Evolutionary conservation across 2,329 filamentous ascomycete species (phyloP), one percentile per base, ranked within the genome.

Genomic region (Colletotrichum sp.): DNA sequence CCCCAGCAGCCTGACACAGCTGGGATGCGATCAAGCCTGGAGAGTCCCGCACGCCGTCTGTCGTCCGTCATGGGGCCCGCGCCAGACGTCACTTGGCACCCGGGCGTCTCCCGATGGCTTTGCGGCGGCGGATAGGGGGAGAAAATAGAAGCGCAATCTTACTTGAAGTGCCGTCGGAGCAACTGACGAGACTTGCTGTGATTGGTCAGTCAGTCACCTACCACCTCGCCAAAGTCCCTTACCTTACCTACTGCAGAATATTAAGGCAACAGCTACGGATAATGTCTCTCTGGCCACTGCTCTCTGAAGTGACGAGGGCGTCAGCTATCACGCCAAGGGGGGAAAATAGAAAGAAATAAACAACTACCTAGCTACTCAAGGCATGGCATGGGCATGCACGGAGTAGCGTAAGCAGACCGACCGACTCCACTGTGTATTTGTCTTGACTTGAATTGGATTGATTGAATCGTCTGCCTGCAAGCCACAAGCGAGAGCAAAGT

Each of bases 111-210:
- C n/a, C 63, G 36, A 55, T 73, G 57, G 63, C 57, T 69, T 69
- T 68, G 44, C 18, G 24, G 60, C 28, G 44, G 65, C 34, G 39
- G 44, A 69, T 26, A 64, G 36, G 24, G 55, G 16, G 69, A 73
- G 63, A 68, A 73, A 73, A 65, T 73, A 64, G 57, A 68, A 63
- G 24, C 30, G 69, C 63, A 76, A 69, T 76, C 39, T 76, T 34
- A 30, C 55, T 36, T 34, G 57, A 39, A 26, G 30, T 36, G 24
- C 28, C 26, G 21, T 36, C 57, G 55, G n/a, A 18, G 55, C 55
- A 59, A 59, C 26, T 59, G 15, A 24, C n/a, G 44, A 26, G 55
- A 59, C 55, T 26, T 59, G 55, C 55, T 21, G 21, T 30, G 32
- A 24, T 32, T 24, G 32, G 63, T 12, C 21, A 44, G 24, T 30